Evolutionary conservation across 116 monocot genomes (phyloP).

Genomic region (Cymodocea nodosa): DNA sequence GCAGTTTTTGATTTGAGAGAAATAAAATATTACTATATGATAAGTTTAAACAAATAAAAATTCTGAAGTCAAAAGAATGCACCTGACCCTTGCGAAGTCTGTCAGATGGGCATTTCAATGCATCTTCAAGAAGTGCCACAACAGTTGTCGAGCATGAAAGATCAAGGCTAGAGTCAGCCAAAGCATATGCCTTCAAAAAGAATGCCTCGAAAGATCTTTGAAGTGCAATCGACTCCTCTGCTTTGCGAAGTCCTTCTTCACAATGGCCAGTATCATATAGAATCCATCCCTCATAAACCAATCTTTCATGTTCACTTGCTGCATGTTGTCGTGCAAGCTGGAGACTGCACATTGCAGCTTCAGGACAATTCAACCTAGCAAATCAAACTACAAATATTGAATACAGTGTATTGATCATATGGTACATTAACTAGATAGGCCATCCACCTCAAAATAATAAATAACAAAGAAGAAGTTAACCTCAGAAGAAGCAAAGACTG

Average conservation of each 20-base stretch:
- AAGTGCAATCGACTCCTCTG: slow-evolving; percentile 57
- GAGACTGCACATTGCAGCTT: slow-evolving; percentile 69
- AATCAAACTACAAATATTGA: neutral
- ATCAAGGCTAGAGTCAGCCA: slow-evolving; percentile 59
- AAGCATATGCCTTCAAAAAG: slow-evolving; percentile 73
- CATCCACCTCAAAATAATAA: neutral
- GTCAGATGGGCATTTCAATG: slow-evolving; percentile 66
- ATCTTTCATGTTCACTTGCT: slow-evolving; percentile 46
- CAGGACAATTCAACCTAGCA: slow-evolving; percentile 61
- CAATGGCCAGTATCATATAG: slow-evolving; percentile 75
- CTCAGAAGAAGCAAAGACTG: slow-evolving; percentile 80
- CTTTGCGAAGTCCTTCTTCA: slow-evolving; percentile 60
- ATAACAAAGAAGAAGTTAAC: slow-evolving; percentile 14
- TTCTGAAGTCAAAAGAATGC: neutral
- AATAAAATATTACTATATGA: neutral
- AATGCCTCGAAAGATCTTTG: slow-evolving; percentile 81
- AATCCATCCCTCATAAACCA: slow-evolving; percentile 83
- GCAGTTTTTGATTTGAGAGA: neutral
- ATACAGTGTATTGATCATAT: neutral
- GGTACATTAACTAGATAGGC: neutral
- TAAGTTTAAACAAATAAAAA: too few species aligned
- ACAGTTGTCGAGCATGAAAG: slow-evolving; percentile 48
- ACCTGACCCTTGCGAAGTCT: slow-evolving; percentile 83
- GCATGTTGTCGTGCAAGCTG: slow-evolving; percentile 62
- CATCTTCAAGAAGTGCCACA: slow-evolving; percentile 62